phyloP scores from a whole-genome alignment of 129 eudicot genomes.

The Chrysanthemum lavandulifolium region DNA sequence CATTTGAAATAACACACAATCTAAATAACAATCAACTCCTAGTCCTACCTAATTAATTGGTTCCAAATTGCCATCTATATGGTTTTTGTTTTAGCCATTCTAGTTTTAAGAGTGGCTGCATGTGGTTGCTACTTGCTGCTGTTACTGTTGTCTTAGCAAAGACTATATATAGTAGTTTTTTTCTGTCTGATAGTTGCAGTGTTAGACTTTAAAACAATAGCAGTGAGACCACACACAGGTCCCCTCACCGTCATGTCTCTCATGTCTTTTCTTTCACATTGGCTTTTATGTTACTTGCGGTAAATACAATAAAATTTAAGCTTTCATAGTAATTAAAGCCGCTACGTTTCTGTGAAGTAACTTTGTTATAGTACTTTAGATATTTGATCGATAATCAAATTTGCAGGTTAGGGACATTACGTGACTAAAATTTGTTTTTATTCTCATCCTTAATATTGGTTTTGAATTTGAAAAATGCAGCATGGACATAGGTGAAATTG shows the following conservation, averaged over 20 bases:
- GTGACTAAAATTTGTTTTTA: no score
- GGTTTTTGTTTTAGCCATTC: neutral
- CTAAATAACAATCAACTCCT: neutral
- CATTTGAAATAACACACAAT: neutral
- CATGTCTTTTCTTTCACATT: constrained; percentile 17
- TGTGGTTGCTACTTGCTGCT: constrained; percentile 23
- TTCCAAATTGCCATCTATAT: neutral
- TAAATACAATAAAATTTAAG: neutral
- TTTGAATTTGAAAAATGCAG: constrained; percentile 39
- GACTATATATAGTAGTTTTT: constrained; percentile 2
- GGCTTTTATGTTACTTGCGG: neutral
- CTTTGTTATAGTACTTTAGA: no score
- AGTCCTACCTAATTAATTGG: neutral
- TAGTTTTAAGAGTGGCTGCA: constrained; percentile 2
- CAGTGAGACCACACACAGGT: constrained; percentile 37
- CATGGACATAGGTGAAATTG: constrained; percentile 72
- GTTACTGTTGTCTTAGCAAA: constrained; percentile 27
- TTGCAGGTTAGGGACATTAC: no score
- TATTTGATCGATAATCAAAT: no score
- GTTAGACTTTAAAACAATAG: constrained; percentile 28
- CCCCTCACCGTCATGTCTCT: constrained; percentile 37
- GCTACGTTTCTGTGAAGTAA: neutral
- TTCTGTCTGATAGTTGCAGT: constrained; percentile 27
- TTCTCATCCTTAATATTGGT: neutral
- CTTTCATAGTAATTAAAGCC: neutral